Evolutionary conservation across 2,329 filamentous ascomycete genomes (phyloP).

Genomic region (Aurifilum marmelostoma): DNA sequence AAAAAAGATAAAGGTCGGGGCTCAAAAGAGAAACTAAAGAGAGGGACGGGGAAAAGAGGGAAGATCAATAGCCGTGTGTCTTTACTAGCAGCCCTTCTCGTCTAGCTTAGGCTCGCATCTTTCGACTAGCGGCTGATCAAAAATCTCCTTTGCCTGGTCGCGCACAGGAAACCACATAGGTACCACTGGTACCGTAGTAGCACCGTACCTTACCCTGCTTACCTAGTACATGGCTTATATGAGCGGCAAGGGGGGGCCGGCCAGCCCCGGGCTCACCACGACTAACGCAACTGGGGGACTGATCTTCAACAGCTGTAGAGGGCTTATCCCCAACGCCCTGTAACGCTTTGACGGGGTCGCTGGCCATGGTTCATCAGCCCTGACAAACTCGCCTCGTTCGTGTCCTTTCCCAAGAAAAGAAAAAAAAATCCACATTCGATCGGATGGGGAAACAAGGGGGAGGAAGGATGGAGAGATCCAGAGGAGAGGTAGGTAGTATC

Average conservation of each 20-base stretch:
- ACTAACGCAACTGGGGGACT: background rate
- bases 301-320: background rate
- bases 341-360: background rate
- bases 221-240: no score
- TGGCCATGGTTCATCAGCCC: background rate
- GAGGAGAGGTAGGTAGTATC: background rate
- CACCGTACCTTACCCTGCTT: no score
- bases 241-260: background rate
- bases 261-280: background rate
- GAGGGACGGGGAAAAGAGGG: background rate
- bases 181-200: no score
- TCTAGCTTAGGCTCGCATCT: background rate
- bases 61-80: background rate
- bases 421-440: background rate
- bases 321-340: background rate
- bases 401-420: background rate
- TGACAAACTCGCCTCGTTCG: background rate
- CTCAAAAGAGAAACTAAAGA: background rate
- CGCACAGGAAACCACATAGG: background rate
- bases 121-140: conserved; percentile 1
- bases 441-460: no score
- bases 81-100: background rate
- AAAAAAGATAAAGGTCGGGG: no score
- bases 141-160: background rate
- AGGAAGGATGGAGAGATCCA: background rate